Conservation (phyloP, 805 yeast species). For the Blastobotrys terrestris region DNA sequence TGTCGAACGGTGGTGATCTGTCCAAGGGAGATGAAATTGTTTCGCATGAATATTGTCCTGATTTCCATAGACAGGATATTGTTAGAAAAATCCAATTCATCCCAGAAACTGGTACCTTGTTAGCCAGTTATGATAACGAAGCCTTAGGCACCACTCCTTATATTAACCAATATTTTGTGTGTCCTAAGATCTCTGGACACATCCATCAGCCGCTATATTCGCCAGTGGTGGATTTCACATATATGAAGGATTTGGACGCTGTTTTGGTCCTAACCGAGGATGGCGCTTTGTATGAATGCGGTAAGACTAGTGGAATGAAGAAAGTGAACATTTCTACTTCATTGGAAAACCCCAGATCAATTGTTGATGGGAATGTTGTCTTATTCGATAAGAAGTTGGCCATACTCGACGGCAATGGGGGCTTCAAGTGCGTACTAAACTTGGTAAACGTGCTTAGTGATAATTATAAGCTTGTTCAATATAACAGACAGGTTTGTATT, state of each 20-base stretch:
- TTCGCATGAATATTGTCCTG: background rate
- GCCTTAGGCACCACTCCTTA: background rate
- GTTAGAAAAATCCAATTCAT: background rate
- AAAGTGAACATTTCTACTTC: background rate
- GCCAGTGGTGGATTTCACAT: background rate
- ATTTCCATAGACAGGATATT: background rate
- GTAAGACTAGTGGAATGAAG: background rate
- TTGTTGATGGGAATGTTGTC: background rate
- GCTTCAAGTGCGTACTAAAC: background rate
- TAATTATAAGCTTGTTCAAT: background rate
- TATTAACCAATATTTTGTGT: background rate
- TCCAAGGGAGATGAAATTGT: background rate
- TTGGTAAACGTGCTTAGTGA: background rate
- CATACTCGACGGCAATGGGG: background rate
- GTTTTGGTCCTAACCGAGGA: background rate
- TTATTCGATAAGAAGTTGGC: background rate
- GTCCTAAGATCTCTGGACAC: background rate
- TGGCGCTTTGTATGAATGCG: background rate
- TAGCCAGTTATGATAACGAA: background rate
- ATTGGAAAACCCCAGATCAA: background rate
- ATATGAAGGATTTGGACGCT: background rate
- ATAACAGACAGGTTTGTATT: background rate
- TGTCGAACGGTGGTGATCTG: background rate
- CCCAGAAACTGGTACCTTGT: background rate
- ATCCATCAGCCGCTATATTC: background rate